phyloP scores from a whole-genome alignment of 2,329 filamentous ascomycete species.

The Rhytidhysteron rufulum region DNA sequence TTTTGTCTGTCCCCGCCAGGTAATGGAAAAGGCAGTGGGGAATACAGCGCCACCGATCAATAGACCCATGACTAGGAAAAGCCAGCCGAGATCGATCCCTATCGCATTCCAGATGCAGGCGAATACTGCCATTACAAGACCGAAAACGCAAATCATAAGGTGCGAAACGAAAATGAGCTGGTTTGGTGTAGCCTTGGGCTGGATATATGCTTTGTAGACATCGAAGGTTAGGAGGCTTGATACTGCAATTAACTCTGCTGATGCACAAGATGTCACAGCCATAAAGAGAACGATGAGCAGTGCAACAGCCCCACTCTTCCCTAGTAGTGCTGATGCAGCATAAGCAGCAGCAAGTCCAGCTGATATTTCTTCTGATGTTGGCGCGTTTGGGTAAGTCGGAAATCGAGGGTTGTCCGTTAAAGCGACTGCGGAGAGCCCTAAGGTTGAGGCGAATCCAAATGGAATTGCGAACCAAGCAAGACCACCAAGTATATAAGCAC shows the following conservation, averaged over 20 bases:
- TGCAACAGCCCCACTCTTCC: constrained; percentile 25
- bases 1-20: constrained; percentile 32
- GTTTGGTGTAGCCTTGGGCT: constrained; percentile 30
- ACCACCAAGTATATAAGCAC: constrained; percentile 37
- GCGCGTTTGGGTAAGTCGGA: constrained; percentile 39
- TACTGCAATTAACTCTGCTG: constrained; percentile 40
- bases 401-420: constrained; percentile 41
- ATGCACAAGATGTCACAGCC: constrained; percentile 33
- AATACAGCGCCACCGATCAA: constrained; percentile 43
- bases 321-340: constrained; percentile 24
- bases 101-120: constrained; percentile 35
- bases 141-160: constrained; percentile 38
- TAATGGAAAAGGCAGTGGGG: constrained; percentile 33
- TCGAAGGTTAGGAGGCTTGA: constrained; percentile 40
- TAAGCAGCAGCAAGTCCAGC: constrained; percentile 28
- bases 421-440: constrained; percentile 44
- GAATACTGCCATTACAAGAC: constrained; percentile 39
- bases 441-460: constrained; percentile 44
- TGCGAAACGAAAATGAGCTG: constrained; percentile 40
- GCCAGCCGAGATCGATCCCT: constrained; percentile 40
- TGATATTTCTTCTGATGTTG: constrained; percentile 21
- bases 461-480: constrained; percentile 49
- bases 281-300: constrained; percentile 30
- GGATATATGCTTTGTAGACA: constrained; percentile 42
- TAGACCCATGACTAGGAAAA: constrained; percentile 39